Base-by-base conservation (phyloP, 208 protist genomes). In the Trypanosoma scelopori region DNA sequence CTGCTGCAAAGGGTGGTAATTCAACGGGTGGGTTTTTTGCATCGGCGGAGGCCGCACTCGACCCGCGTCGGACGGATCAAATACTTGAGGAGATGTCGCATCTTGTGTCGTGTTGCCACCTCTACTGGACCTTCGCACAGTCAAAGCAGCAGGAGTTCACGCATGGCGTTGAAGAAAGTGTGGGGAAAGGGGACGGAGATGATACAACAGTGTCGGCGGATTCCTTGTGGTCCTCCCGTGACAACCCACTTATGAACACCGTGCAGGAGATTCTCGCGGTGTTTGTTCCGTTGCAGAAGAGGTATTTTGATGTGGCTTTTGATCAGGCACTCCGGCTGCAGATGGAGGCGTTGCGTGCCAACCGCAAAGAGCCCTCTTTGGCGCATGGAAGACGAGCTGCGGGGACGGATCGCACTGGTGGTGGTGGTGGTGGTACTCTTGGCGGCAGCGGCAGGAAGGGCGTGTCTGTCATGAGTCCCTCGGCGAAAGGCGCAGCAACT, bases 21-120 rank as follows among this genome's bases (percentile, higher is more conserved):
- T 1, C 22, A 22, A 37, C 6, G 5, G 15, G 1, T 22, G 25
- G 28, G 3, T 25, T 20, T 56, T n/a, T 64, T 30, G 20, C 55
- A 18, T 55, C 60, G n/a, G 6, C 47, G 11, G 23, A 50, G 22
- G 3, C 46, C 12, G 63, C 76, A 0, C 68, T 75, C 27, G 86
- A 84, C 51, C 78, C 86, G 41, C 85, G 89, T 9, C 83, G 75
- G 6, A 81, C 78, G 0, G 89, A 95, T 77, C 79, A 91, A 72
- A 81, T 85, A 48, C 65, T 95, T 22, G 89, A 95, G 65, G 89
- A 95, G 59, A 92, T 91, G 71, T 79, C 77, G 41, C 89, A 95
- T 69, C 74, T 95, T 23, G 85, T 91, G 4, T 91, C 85, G n/a
- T 95, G 89, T 70, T 90, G 84, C 46, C 78, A 91, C 61, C 58